Evolutionary conservation across 2,329 filamentous ascomycete genomes (phyloP).

Genomic region (Exophiala xenobiotica): DNA sequence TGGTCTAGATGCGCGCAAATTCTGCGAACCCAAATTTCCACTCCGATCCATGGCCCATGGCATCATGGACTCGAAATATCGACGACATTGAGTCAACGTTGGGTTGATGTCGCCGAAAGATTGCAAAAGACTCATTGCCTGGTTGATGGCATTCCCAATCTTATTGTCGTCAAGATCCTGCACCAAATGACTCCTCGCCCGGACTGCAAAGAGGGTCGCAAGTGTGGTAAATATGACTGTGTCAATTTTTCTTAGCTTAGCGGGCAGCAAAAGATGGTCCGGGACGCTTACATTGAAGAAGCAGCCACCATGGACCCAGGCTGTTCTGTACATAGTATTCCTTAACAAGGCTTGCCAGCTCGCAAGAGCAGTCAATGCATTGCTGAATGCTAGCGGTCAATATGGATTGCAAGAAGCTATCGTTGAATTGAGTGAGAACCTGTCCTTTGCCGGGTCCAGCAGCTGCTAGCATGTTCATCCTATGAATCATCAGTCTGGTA

Average conservation of each 20-base stretch:
- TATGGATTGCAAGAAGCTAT: not conserved
- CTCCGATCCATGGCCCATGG: not conserved
- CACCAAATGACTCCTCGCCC: not conserved
- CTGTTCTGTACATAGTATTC: slow-evolving; percentile 5
- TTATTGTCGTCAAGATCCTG: not conserved
- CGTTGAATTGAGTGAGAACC: not conserved
- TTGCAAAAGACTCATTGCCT: slow-evolving; percentile 3
- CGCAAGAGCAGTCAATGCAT: slow-evolving; percentile 5
- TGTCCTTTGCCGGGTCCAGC: not conserved
- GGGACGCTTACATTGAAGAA: slow-evolving; percentile 1
- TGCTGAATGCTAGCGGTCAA: not conserved
- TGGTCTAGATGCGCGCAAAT: not conserved
- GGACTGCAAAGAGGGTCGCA: slow-evolving; percentile 1
- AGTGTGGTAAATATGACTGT: slow-evolving; percentile 4
- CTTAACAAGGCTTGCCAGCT: not conserved
- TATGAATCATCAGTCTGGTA: slow-evolving; percentile 7
- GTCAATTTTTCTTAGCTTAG: not conserved
- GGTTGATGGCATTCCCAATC: not conserved
- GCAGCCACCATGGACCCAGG: slow-evolving; percentile 4
- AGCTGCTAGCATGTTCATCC: slow-evolving; percentile 1
- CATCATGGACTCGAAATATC: slow-evolving; percentile 4
- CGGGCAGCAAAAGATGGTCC: not conserved
- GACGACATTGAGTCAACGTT: slow-evolving; percentile 4
- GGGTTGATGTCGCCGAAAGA: slow-evolving; percentile 10
- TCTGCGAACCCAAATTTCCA: not conserved